Base-by-base conservation (phyloP, 202 grass and related monocot genomes). In the Eragrostis tef region DNA sequence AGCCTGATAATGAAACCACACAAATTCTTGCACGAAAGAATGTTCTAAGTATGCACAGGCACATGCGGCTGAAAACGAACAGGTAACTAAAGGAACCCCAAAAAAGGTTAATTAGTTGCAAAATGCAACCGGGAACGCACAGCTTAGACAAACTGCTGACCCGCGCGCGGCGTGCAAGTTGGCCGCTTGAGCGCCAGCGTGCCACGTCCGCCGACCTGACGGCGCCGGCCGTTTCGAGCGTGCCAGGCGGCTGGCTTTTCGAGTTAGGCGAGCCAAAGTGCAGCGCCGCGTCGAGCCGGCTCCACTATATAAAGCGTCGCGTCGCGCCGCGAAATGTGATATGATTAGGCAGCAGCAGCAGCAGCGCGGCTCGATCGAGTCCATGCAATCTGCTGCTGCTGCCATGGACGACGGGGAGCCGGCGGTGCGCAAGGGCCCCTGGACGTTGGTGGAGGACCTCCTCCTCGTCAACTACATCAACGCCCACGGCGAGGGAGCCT, bases 261-360 rank as follows among this genome's bases (percentile, higher is more conserved):
- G 42, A 62, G 70, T 87, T 87, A 24, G 77, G 77, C 79, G 71
- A 51, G 70, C 79, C 50, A 74, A 74, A 41, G 45, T 0, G 39
- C 71, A 63, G 45, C 67, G 67, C 47, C 60, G 51, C 45, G 15
- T 72, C 79, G 17, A 0, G 5, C 27, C 49, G 25, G 47, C 36
- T 27, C 22, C 27, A 11, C 21, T 83, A 71, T 75, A 87, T 58
- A 50, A 42, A 45, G 4, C 21, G 20, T 31, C 31, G 56, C 31
- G 62, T 57, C 13, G 77, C 61, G 44, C 11, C 4, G 34, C 2
- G 41, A 57, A 39, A 39, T 39, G 34, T 39, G 34, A 39, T 5
- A 39, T 5, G 34, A 39, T 39, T 47, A 22, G 47, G 52, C 31
- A 34, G 50, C 71, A 2, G 21, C 53, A n/a, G 29, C 29, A 31